Percentiles rank a stretch among this genome's conserved stretches.
These are phyloP conservation scores for Craterostigma plantagineum DNA, from an alignment of 257 asterid species.

Conservation along the genomic window DNA sequence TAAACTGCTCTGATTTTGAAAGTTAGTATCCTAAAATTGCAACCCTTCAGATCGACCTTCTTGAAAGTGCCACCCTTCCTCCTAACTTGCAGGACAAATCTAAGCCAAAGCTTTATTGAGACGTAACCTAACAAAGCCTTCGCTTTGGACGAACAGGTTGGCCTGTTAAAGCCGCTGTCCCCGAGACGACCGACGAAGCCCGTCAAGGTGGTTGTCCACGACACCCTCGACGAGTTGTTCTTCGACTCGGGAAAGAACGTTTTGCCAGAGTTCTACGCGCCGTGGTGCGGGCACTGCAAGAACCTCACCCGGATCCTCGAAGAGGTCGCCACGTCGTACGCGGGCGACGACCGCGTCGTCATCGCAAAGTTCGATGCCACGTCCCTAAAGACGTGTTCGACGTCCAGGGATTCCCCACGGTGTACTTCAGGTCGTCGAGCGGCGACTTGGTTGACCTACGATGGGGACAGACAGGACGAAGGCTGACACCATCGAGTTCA, in stretches of 20 bases:
- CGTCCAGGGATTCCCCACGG: slow-evolving; percentile 60
- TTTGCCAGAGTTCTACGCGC: slow-evolving; percentile 64
- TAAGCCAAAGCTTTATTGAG: too few relatives aligned
- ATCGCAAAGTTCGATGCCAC: slow-evolving; percentile 78
- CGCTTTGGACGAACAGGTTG: slow-evolving; percentile 40
- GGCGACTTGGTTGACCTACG: slow-evolving; percentile 35
- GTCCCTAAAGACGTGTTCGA: slow-evolving; percentile 45
- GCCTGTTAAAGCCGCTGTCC: slow-evolving; percentile 50
- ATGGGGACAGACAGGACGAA: slow-evolving; percentile 53
- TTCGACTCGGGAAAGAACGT: slow-evolving; percentile 70
- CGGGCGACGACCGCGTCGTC: slow-evolving; percentile 34
- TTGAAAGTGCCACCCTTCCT: too few relatives aligned
- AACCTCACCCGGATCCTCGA: slow-evolving; percentile 66
- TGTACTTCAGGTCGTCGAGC: slow-evolving; percentile 58
- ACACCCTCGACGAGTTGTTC: slow-evolving; percentile 41
- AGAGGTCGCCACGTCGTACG: slow-evolving; percentile 54
- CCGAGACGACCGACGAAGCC: slow-evolving; percentile 64
- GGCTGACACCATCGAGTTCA: slow-evolving; percentile 42
- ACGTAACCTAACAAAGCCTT: too few relatives aligned
- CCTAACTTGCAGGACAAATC: too few relatives aligned
- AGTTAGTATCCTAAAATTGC: too few relatives aligned
- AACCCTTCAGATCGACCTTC: too few relatives aligned
- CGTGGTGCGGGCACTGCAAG: slow-evolving; percentile 91
- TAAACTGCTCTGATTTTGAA: too few relatives aligned
- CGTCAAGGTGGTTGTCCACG: slow-evolving; percentile 62